A percentile compares a stretch with the other conserved stretches of the same genome.
phyloP scores from a whole-genome alignment of 2,329 filamentous ascomycete species.

The Colletotrichum sp. region DNA sequence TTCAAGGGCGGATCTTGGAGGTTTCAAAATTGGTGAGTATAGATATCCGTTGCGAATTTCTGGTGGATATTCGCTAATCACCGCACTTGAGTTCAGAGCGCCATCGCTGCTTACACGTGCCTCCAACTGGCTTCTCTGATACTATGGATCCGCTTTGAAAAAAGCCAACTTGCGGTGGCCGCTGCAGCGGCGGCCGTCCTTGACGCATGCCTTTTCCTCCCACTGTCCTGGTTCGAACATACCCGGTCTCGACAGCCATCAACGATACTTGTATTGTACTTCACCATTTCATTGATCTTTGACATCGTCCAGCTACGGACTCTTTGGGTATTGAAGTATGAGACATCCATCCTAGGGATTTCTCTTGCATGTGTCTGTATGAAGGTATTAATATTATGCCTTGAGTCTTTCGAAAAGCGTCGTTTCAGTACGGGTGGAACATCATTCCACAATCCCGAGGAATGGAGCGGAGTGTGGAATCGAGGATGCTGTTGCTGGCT shows the following conservation, averaged over 20 bases:
- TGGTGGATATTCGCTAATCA: too few relatives aligned
- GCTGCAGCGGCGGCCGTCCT: background rate
- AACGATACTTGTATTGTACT: background rate
- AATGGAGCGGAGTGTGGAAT: constrained; percentile 33
- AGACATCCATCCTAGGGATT: background rate
- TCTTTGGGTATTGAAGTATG: background rate
- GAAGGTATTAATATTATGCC: constrained; percentile 22
- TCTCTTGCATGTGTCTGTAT: constrained; percentile 21
- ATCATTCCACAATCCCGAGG: constrained; percentile 41
- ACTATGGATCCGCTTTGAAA: background rate
- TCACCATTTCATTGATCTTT: background rate
- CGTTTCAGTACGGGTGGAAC: background rate
- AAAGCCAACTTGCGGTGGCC: background rate
- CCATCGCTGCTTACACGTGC: background rate
- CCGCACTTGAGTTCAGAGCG: background rate
- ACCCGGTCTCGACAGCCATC: background rate
- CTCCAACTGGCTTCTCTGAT: background rate
- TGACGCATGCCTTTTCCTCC: background rate
- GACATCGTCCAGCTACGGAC: background rate
- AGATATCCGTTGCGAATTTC: too few relatives aligned
- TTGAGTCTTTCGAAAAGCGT: constrained; percentile 25
- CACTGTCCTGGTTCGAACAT: background rate
- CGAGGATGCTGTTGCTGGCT: constrained; percentile 37
- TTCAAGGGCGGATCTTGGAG: background rate
- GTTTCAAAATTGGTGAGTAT: too few relatives aligned